Evolutionary conservation across 257 asterid species (phyloP).

Genomic region (Coffea eugenioides): DNA sequence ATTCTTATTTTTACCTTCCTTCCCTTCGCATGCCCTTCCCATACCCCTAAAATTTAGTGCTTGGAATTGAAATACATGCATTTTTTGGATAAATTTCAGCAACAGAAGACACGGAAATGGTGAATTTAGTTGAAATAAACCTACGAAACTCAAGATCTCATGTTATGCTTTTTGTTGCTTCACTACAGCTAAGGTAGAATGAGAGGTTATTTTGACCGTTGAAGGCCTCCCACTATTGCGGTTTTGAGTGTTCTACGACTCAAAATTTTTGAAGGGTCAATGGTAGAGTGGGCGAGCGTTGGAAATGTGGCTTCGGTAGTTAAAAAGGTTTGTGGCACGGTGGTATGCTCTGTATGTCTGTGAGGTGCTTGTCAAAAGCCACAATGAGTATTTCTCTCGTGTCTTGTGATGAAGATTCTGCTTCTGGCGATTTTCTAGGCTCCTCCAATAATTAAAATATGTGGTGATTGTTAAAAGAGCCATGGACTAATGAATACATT

Average conservation of each 20-base stretch:
- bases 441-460: not conserved
- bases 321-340: not conserved
- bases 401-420: not conserved
- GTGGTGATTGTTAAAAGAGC: not conserved
- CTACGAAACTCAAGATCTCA: too few species aligned
- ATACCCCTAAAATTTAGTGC: not conserved
- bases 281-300: not conserved
- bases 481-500: too few species aligned
- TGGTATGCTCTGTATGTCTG: not conserved
- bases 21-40: too few species aligned
- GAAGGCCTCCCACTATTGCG: not conserved
- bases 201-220: not conserved
- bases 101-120: not conserved
- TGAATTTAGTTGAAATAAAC: not conserved
- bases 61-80: not conserved
- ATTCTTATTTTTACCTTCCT: not conserved
- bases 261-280: not conserved
- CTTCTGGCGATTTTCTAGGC: not conserved
- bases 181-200: not conserved
- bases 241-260: not conserved
- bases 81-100: not conserved
- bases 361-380: not conserved
- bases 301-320: not conserved
- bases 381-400: not conserved
- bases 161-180: not conserved